A percentile compares a stretch with the other conserved stretches of the same genome.
Conservation (phyloP, 805 yeast genomes). For the Saccharomycopsis sp. region DNA sequence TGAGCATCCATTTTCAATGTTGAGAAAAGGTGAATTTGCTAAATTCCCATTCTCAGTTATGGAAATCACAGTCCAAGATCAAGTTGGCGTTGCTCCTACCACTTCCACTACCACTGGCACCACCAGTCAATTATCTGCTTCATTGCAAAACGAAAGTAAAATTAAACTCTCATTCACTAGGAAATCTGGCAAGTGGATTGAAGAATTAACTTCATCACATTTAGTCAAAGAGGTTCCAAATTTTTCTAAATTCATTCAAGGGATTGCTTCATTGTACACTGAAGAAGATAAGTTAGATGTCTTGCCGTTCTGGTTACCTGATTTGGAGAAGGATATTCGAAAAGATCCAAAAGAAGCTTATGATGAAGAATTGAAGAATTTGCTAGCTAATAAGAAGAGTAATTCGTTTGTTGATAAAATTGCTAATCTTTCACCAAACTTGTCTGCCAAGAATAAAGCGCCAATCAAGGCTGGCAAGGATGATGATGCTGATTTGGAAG, state of each 20-base stretch:
- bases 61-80: conserved; percentile 70
- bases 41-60: conserved; percentile 82
- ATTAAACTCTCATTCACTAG: conserved; percentile 36
- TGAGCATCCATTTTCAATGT: conserved; percentile 57
- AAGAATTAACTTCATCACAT: conserved; percentile 75
- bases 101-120: conserved; percentile 28
- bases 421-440: conserved; percentile 27
- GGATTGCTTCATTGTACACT: conserved; percentile 77
- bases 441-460: conserved; percentile 3
- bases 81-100: conserved; percentile 23
- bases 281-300: conserved; percentile 88
- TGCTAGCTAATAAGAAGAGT: conserved; percentile 38
- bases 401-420: conserved; percentile 31
- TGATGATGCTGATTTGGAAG: conserved; percentile 46
- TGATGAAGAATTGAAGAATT: conserved; percentile 53
- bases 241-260: conserved; percentile 89
- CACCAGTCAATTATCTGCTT: conserved; percentile 20
- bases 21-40: conserved; percentile 79
- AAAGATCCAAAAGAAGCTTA: conserved; percentile 74
- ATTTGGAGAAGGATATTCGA: conserved; percentile 71
- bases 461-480: conserved; percentile 5
- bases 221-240: conserved; percentile 72
- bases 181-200: conserved; percentile 68
- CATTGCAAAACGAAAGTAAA: conserved; percentile 34
- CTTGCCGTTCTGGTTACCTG: conserved; percentile 93